Conservation (phyloP, 2,329 filamentous ascomycete species). For the Colletotrichum plurivorum region DNA sequence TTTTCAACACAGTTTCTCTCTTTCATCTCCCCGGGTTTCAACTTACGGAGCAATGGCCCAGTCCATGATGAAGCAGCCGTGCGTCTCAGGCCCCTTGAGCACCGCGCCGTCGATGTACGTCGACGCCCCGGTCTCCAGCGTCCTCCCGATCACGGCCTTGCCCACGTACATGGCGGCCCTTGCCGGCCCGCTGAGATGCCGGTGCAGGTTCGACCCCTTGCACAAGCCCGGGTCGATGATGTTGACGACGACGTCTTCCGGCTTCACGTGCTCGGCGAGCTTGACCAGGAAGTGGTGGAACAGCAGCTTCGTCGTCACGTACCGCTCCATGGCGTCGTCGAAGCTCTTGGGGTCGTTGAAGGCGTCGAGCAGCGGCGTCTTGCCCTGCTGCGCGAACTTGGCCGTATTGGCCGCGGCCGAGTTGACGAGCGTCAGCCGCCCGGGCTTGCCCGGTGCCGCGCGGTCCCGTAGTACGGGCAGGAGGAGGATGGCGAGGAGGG, state of each 20-base stretch:
- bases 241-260: conserved; percentile 60
- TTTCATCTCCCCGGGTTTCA: neutral
- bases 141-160: conserved; percentile 47
- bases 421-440: conserved; percentile 48
- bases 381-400: conserved; percentile 44
- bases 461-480: conserved; percentile 51
- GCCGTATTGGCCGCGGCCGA: conserved; percentile 46
- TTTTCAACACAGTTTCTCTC: too few species aligned
- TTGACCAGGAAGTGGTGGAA: conserved; percentile 52
- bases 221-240: conserved; percentile 61
- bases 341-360: conserved; percentile 49
- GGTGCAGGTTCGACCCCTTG: conserved; percentile 57
- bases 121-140: conserved; percentile 55
- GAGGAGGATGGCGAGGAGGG: conserved; percentile 57
- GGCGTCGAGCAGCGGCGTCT: conserved; percentile 43
- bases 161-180: conserved; percentile 9
- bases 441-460: conserved; percentile 40
- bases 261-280: conserved; percentile 52
- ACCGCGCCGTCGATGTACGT: conserved; percentile 61
- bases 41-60: conserved; percentile 62
- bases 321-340: conserved; percentile 40
- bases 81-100: conserved; percentile 60
- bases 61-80: conserved; percentile 63
- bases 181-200: conserved; percentile 42
- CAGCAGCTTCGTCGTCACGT: conserved; percentile 49